phyloP scores from a whole-genome alignment of 805 yeast species.

The Cyberlindnera maclurae region DNA sequence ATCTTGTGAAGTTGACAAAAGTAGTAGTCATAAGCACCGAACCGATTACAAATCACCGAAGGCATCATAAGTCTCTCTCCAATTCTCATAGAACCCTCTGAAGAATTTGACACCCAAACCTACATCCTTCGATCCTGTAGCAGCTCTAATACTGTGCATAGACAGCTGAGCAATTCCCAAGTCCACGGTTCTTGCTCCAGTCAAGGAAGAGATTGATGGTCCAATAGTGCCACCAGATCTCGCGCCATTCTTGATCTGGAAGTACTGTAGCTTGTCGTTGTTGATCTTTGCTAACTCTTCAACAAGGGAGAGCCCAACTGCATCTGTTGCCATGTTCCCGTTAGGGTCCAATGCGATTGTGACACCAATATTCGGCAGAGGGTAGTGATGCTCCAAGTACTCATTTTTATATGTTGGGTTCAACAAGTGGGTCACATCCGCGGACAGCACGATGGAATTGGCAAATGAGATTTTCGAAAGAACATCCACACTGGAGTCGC shows the following conservation, averaged over 20 bases:
- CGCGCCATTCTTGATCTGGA: conserved; percentile 80
- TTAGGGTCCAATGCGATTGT: conserved; percentile 69
- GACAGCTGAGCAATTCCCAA: conserved; percentile 78
- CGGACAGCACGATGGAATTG: conserved; percentile 71
- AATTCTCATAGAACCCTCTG: conserved; percentile 57
- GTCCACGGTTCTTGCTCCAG: conserved; percentile 74
- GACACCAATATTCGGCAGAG: conserved; percentile 72
- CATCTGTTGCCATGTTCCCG: conserved; percentile 79
- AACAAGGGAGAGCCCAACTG: conserved; percentile 60
- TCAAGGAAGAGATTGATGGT: conserved; percentile 53
- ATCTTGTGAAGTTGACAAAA: conserved; percentile 33
- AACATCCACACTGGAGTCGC: conserved; percentile 11
- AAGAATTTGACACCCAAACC: conserved; percentile 70
- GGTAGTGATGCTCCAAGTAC: conserved; percentile 72
- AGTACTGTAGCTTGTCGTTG: conserved; percentile 64
- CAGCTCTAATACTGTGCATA: conserved; percentile 83
- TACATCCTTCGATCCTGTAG: conserved; percentile 71
- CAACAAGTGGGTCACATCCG: conserved; percentile 77
- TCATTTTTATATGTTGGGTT: conserved; percentile 71
- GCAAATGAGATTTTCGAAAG: conserved; percentile 45
- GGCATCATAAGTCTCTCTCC: conserved; percentile 53
- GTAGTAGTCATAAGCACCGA: conserved; percentile 36
- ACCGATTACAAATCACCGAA: conserved; percentile 39
- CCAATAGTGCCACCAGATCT: conserved; percentile 91
- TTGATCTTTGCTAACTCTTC: conserved; percentile 63